These are phyloP conservation scores for Viola pubescens DNA, from an alignment of 441 rosid genomes.

Conservation along the genomic window DNA sequence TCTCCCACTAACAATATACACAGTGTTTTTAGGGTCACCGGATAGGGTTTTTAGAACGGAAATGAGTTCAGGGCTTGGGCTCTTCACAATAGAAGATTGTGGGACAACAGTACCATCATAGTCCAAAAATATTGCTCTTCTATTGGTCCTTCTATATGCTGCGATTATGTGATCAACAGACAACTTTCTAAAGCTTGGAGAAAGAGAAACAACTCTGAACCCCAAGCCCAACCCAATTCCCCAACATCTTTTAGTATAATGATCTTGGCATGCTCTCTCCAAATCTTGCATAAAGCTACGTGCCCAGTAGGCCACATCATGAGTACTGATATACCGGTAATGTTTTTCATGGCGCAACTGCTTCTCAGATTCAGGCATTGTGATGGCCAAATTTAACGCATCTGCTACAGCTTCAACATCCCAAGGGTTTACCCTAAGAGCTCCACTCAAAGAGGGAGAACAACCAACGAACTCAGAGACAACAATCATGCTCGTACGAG, in stretches of 20 bases:
- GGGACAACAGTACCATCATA: slow-evolving; percentile 81
- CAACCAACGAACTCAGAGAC: slow-evolving; percentile 92
- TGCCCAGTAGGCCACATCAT: slow-evolving; percentile 82
- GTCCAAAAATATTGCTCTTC: slow-evolving; percentile 78
- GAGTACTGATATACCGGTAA: slow-evolving; percentile 68
- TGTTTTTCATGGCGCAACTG: slow-evolving; percentile 81
- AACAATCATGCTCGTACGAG: slow-evolving; percentile 79
- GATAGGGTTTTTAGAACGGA: slow-evolving; percentile 49
- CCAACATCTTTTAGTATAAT: slow-evolving; percentile 76
- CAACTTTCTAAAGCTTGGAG: slow-evolving; percentile 74
- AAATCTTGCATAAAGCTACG: slow-evolving; percentile 65
- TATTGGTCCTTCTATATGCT: slow-evolving; percentile 51
- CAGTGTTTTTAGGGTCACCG: slow-evolving; percentile 62
- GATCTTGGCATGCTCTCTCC: slow-evolving; percentile 74
- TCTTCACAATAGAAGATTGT: slow-evolving; percentile 50
- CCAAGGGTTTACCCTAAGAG: slow-evolving; percentile 92
- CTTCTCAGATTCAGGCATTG: slow-evolving; percentile 68
- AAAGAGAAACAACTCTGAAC: slow-evolving; percentile 71
- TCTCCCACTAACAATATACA: slow-evolving; percentile 81
- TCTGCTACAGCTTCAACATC: slow-evolving; percentile 78
- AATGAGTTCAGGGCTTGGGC: slow-evolving; percentile 57
- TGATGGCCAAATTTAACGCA: slow-evolving; percentile 53
- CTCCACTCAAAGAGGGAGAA: slow-evolving; percentile 92
- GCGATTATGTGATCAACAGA: slow-evolving; percentile 49
- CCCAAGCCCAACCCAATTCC: slow-evolving; percentile 78